Evolutionary conservation across 257 asterid genomes (phyloP).

Genomic region (Scutellaria barbata): DNA sequence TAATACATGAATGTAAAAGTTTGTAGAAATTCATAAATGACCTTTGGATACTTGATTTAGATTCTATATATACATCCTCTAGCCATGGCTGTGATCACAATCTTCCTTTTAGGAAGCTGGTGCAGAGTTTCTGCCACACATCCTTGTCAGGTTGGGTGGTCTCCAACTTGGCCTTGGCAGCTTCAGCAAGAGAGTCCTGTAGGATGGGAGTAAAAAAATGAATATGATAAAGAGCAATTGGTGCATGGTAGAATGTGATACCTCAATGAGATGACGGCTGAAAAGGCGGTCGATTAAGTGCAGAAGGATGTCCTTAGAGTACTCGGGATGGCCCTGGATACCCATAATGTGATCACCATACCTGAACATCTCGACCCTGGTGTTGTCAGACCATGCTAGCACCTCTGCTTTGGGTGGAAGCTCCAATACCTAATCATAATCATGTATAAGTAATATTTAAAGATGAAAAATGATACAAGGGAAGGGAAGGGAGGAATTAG

Average conservation of each 20-base stretch:
- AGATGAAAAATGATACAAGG: too few species aligned
- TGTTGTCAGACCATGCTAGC: slow-evolving; percentile 72
- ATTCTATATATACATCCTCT: slow-evolving; percentile 44
- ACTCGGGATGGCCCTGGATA: slow-evolving; percentile 95
- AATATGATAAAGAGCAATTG: not conserved
- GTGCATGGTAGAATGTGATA: not conserved
- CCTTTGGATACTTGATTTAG: too few species aligned
- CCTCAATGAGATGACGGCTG: slow-evolving; percentile 56
- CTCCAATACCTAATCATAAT: slow-evolving; percentile 63
- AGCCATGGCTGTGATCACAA: not conserved
- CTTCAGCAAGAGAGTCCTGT: slow-evolving; percentile 67
- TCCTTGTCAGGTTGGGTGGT: slow-evolving; percentile 67
- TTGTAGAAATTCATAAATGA: too few species aligned
- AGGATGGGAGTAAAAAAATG: too few species aligned
- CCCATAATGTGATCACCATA: slow-evolving; percentile 86
- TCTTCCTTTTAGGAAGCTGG: slow-evolving; percentile 75
- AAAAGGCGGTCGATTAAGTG: slow-evolving; percentile 76
- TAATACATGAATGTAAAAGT: too few species aligned
- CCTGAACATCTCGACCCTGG: slow-evolving; percentile 84
- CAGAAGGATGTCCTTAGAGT: slow-evolving; percentile 73
- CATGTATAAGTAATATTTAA: too few species aligned
- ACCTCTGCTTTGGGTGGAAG: slow-evolving; percentile 82
- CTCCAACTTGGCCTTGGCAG: slow-evolving; percentile 57
- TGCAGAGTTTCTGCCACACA: slow-evolving; percentile 78
- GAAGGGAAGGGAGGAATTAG: too few species aligned